These are phyloP conservation scores for Thelephora aurantiotincta DNA, from an alignment of 768 basidiomycete genomes.

Conservation along the genomic window DNA sequence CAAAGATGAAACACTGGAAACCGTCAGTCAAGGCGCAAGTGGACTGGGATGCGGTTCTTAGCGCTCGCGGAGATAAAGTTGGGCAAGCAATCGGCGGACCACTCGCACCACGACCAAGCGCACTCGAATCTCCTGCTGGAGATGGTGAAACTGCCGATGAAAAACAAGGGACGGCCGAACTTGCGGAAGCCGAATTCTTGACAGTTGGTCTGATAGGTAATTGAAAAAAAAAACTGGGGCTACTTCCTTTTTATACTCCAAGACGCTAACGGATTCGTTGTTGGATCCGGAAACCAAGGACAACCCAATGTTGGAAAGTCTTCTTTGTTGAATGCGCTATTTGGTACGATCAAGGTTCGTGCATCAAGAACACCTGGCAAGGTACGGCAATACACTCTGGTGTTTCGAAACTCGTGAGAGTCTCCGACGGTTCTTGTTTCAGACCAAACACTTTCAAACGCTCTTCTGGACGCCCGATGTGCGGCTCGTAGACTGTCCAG, in stretches of 20 bases:
- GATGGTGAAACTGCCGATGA: constrained; percentile 6
- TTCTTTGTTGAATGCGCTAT: constrained; percentile 81
- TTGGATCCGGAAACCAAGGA: constrained; percentile 25
- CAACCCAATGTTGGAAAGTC: constrained; percentile 97
- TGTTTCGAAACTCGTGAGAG: not conserved
- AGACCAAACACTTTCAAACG: constrained; percentile 96
- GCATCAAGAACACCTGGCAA: constrained; percentile 84
- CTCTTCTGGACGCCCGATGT: constrained; percentile 79
- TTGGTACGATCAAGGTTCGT: constrained; percentile 63
- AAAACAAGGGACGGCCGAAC: constrained; percentile 9
- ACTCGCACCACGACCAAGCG: constrained; percentile 18
- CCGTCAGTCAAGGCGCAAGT: constrained; percentile 49
- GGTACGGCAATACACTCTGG: constrained; percentile 21
- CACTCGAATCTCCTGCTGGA: constrained; percentile 9
- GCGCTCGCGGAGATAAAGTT: constrained; percentile 27
- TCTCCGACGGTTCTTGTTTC: not conserved
- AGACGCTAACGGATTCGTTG: not conserved
- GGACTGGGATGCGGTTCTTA: constrained; percentile 58
- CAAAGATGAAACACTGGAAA: constrained; percentile 44
- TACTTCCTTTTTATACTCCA: too few relatives aligned
- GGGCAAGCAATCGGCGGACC: constrained; percentile 31
- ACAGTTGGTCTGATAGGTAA: constrained; percentile 75
- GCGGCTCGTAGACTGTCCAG: constrained; percentile 90
- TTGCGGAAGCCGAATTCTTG: constrained; percentile 36
- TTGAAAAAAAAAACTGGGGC: not conserved